These are phyloP conservation scores for Neurospora sp. DNA, from an alignment of 495 filamentous ascomycete genomes.

Conservation along the genomic window DNA sequence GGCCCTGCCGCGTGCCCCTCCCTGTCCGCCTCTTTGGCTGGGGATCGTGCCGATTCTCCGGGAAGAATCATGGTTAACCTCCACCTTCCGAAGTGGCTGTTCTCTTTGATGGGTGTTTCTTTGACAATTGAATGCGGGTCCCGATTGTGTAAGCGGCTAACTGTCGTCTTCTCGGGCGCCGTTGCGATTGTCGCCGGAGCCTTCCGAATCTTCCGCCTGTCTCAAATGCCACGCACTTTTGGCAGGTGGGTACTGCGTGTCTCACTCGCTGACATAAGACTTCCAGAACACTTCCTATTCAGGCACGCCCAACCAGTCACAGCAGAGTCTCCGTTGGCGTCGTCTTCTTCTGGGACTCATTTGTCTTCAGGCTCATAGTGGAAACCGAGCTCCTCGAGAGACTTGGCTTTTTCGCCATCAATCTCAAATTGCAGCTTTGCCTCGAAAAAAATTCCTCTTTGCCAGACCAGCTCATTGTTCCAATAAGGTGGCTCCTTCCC, in stretches of 20 bases:
- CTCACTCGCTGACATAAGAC: not conserved
- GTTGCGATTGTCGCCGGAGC: not conserved
- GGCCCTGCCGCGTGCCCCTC: not conserved
- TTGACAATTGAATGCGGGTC: not conserved
- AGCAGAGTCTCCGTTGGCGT: not conserved
- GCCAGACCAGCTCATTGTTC: constrained; percentile 57
- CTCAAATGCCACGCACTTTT: not conserved
- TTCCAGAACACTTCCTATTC: not conserved
- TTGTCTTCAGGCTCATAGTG: constrained; percentile 17
- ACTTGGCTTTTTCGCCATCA: constrained; percentile 28
- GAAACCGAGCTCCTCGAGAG: constrained; percentile 35
- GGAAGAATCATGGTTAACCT: not conserved
- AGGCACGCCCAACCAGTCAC: not conserved
- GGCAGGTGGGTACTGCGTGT: not conserved
- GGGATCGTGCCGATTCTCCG: not conserved
- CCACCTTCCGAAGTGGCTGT: not conserved
- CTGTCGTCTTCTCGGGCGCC: not conserved
- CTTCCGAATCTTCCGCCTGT: not conserved
- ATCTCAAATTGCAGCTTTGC: constrained; percentile 38
- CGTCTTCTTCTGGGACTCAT: not conserved
- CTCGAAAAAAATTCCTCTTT: constrained; percentile 29
- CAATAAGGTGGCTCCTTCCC: constrained; percentile 59
- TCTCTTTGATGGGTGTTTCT: not conserved
- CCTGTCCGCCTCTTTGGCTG: not conserved
- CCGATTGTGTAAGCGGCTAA: not conserved